phyloP scores from a whole-genome alignment of 2,329 filamentous ascomycete species.

The Alternaria sp. region DNA sequence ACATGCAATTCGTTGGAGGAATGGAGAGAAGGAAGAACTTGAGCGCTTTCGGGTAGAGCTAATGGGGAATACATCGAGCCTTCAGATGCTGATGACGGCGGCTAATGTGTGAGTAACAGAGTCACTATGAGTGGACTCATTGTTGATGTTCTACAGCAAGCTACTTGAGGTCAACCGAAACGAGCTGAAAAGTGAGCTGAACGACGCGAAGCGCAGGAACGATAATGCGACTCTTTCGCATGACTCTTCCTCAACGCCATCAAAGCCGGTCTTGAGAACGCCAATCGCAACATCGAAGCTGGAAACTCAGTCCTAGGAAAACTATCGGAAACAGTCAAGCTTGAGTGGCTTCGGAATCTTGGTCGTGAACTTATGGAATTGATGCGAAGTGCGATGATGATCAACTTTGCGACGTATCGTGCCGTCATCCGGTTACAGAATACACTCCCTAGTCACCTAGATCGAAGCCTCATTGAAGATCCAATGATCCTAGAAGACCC shows the following conservation, averaged over 20 bases:
- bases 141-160: not conserved
- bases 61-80: constrained; percentile 2
- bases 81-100: constrained; percentile 18
- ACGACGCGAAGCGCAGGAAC: not conserved
- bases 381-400: not conserved
- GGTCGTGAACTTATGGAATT: not conserved
- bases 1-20: constrained; percentile 19
- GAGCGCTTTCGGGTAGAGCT: constrained; percentile 24
- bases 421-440: not conserved
- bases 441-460: not conserved
- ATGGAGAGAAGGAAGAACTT: constrained; percentile 22
- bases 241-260: not conserved
- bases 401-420: not conserved
- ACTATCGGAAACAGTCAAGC: not conserved
- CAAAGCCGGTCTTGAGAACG: not conserved
- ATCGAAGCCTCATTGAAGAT: not conserved
- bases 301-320: not conserved
- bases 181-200: not conserved
- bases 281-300: not conserved
- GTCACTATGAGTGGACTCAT: too few species aligned
- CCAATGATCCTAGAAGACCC: not conserved
- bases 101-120: not conserved
- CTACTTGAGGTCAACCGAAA: not conserved
- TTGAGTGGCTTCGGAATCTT: not conserved
- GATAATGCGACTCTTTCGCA: not conserved